Conservation (phyloP, 2,329 filamentous ascomycete species). For the Aspergillus pseudoglaucus region DNA sequence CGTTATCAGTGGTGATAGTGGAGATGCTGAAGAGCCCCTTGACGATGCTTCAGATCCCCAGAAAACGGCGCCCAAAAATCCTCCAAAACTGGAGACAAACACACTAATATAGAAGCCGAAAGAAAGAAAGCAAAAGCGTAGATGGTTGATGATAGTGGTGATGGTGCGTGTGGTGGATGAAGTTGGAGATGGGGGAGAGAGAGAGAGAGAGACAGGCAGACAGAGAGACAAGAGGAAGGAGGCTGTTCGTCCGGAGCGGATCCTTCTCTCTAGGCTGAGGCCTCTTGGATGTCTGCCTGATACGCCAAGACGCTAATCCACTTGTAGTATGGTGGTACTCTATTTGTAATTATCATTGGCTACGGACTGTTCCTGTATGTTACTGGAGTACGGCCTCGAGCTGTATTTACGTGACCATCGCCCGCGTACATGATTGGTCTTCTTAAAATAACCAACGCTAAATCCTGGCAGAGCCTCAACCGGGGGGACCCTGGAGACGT, state of each 20-base stretch:
- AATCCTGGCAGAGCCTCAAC: too few species aligned
- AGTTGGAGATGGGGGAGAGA: constrained; percentile 3
- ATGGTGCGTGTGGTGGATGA: too few species aligned
- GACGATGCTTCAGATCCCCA: not conserved
- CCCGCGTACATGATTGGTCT: too few species aligned
- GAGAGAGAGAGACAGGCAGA: constrained; percentile 5
- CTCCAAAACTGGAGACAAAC: not conserved
- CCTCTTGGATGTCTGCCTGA: constrained; percentile 34
- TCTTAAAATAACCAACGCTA: too few species aligned
- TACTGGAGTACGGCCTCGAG: too few species aligned
- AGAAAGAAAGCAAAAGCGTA: constrained; percentile 1
- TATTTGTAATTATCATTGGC: too few species aligned
- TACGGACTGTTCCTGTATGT: too few species aligned
- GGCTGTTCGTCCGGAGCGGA: constrained; percentile 16
- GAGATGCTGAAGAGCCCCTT: not conserved
- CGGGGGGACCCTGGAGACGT: too few species aligned
- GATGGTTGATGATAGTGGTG: not conserved
- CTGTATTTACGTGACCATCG: too few species aligned
- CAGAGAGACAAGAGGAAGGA: constrained; percentile 12
- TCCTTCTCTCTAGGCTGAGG: constrained; percentile 12
- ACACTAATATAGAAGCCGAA: constrained; percentile 2
- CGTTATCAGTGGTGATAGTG: too few species aligned
- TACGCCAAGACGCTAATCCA: constrained; percentile 2
- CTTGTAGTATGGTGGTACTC: too few species aligned
- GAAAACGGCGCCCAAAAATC: not conserved